A percentile compares a stretch with the other conserved stretches of the same genome.
phyloP scores from a whole-genome alignment of 164 flowering plant genomes.

The Tetracentron sinense region DNA sequence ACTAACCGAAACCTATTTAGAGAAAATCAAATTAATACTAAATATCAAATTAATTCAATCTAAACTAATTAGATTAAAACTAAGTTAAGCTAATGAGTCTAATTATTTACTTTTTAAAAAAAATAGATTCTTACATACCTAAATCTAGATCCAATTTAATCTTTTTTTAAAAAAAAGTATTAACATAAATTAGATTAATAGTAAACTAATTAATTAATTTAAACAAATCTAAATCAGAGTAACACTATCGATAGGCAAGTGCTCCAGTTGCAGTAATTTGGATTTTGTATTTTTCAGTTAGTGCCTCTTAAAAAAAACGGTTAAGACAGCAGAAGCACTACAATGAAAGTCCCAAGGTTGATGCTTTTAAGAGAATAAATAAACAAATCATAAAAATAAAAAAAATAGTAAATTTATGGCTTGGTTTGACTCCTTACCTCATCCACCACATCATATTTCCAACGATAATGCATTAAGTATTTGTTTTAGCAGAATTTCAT shows the following conservation, averaged over 20 bases:
- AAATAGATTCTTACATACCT: too few relatives aligned
- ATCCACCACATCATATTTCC: slow-evolving; percentile 96
- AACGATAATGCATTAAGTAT: slow-evolving; percentile 60
- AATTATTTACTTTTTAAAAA: too few relatives aligned
- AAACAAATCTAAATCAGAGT: too few relatives aligned
- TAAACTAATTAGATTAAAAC: too few relatives aligned
- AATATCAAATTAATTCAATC: too few relatives aligned
- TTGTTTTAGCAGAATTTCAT: slow-evolving; percentile 63
- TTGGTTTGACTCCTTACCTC: slow-evolving; percentile 47
- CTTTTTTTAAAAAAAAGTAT: too few relatives aligned
- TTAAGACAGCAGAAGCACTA: slow-evolving; percentile 8
- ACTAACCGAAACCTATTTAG: too few relatives aligned
- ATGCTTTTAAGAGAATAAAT: neutral
- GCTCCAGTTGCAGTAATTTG: slow-evolving; percentile 65
- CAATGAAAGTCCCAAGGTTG: neutral
- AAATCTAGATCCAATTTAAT: too few relatives aligned
- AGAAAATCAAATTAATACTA: too few relatives aligned
- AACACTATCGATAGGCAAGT: slow-evolving; percentile 53
- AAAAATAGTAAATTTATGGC: neutral
- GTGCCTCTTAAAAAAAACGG: slow-evolving; percentile 63
- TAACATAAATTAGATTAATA: too few relatives aligned
- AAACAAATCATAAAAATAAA: neutral
- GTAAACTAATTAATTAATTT: too few relatives aligned
- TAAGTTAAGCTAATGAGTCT: too few relatives aligned
- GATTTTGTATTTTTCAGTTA: slow-evolving; percentile 86